These are phyloP conservation scores for Aspergillus transmontanensis DNA, from an alignment of 2,329 filamentous ascomycete species.

Conservation along the genomic window DNA sequence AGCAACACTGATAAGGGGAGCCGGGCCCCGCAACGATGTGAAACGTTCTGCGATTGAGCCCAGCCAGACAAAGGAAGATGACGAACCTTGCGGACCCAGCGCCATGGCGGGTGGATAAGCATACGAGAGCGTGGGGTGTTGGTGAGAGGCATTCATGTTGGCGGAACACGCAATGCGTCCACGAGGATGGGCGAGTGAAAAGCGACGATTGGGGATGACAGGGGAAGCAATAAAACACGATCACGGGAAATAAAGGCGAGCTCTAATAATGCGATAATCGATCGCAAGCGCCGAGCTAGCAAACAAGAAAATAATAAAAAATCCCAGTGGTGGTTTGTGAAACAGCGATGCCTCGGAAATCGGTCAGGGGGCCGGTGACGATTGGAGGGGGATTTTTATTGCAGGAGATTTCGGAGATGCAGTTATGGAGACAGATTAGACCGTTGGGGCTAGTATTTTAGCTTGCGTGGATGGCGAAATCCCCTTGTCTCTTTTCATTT, in stretches of 20 bases:
- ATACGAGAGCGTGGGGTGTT: slow-evolving; percentile 30
- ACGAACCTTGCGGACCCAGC: slow-evolving; percentile 38
- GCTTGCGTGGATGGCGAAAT: neutral
- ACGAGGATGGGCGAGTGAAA: slow-evolving; percentile 13
- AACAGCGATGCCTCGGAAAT: slow-evolving; percentile 26
- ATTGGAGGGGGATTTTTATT: slow-evolving; percentile 18
- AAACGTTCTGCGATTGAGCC: slow-evolving; percentile 6
- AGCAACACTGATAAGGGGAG: slow-evolving; percentile 17
- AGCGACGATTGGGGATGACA: slow-evolving; percentile 17
- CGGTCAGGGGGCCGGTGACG: slow-evolving; percentile 18
- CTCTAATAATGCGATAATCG: slow-evolving; percentile 11
- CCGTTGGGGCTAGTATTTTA: neutral
- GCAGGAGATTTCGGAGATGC: slow-evolving; percentile 12
- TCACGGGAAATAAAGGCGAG: slow-evolving; percentile 14
- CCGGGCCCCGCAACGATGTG: slow-evolving; percentile 14
- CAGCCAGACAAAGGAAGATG: slow-evolving; percentile 16
- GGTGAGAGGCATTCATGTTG: slow-evolving; percentile 35
- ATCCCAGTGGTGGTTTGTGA: slow-evolving; percentile 18
- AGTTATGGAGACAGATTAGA: slow-evolving; percentile 1
- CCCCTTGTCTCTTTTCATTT: slow-evolving; percentile 4
- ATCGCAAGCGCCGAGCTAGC: slow-evolving; percentile 1
- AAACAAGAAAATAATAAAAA: neutral
- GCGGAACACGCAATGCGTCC: slow-evolving; percentile 21
- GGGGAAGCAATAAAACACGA: slow-evolving; percentile 17
- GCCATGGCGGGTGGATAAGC: slow-evolving; percentile 37